Percentiles rank a stretch among this genome's conserved stretches.
These are phyloP conservation scores for Apiospora hydei DNA, from an alignment of 2,329 filamentous ascomycete species.

Conservation along the genomic window DNA sequence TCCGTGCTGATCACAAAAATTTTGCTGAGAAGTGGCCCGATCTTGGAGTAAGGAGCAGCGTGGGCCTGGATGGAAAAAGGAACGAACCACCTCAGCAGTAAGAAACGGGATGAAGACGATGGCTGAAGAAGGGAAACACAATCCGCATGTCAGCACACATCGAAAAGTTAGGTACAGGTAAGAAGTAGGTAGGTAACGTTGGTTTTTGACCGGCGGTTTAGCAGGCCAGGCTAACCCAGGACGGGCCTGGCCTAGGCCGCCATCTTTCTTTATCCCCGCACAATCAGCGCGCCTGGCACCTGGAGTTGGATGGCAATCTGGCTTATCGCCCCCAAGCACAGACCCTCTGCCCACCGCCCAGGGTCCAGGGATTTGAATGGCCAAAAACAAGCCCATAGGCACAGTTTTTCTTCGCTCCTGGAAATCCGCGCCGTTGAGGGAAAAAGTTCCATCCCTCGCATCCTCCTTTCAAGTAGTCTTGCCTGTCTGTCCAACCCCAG, in stretches of 20 bases:
- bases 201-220: neutral
- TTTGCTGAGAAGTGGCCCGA: neutral
- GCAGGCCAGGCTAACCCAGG: neutral
- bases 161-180: neutral
- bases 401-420: neutral
- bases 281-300: neutral
- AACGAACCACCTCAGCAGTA: neutral
- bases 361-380: constrained; percentile 19
- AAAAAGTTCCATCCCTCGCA: constrained; percentile 15
- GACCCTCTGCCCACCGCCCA: constrained; percentile 8
- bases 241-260: constrained; percentile 8
- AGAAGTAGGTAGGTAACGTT: neutral
- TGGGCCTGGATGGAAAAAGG: neutral
- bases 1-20: neutral
- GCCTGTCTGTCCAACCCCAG: constrained; percentile 2
- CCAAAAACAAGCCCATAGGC: neutral
- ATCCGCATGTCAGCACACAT: neutral
- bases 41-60: neutral
- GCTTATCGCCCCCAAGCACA: constrained; percentile 21
- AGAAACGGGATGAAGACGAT: neutral
- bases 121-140: neutral
- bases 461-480: constrained; percentile 13
- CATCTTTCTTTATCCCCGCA: neutral
- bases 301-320: constrained; percentile 20
- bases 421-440: constrained; percentile 7